Conservation (phyloP, 371 early-diverging fungal species). For the Capillidium rhysosporum region DNA sequence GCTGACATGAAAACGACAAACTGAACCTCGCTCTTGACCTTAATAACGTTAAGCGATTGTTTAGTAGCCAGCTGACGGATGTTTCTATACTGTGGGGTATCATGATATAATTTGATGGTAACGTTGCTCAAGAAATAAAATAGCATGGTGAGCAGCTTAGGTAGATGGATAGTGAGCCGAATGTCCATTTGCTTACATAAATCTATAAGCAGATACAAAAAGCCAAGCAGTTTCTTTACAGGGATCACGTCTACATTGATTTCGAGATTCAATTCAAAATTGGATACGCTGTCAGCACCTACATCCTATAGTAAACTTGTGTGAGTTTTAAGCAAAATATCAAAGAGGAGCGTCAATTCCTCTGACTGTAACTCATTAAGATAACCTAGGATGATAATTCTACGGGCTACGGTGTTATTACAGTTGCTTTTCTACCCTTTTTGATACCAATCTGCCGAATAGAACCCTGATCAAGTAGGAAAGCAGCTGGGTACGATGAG, state of each 20-base stretch:
- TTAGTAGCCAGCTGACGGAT: conserved; percentile 47
- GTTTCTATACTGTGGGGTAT: conserved; percentile 5
- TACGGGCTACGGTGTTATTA: conserved; percentile 43
- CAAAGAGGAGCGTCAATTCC: conserved; percentile 49
- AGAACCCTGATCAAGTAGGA: conserved; percentile 61
- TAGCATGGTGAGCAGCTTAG: conserved; percentile 39
- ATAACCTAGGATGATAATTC: conserved; percentile 58
- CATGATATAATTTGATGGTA: not conserved
- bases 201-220: conserved; percentile 57
- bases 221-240: conserved; percentile 32
- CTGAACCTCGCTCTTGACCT: conserved; percentile 36
- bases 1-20: conserved; percentile 49
- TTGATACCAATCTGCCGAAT: conserved; percentile 70
- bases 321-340: conserved; percentile 64
- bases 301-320: not conserved
- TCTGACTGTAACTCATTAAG: conserved; percentile 34
- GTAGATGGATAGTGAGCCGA: conserved; percentile 40
- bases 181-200: conserved; percentile 58
- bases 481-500: conserved; percentile 45
- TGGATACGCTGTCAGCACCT: not conserved
- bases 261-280: not conserved
- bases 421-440: conserved; percentile 35
- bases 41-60: conserved; percentile 57
- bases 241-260: not conserved
- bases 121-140: conserved; percentile 18